Conservation (phyloP, 257 asterid genomes). For the Phtheirospermum japonicum region DNA sequence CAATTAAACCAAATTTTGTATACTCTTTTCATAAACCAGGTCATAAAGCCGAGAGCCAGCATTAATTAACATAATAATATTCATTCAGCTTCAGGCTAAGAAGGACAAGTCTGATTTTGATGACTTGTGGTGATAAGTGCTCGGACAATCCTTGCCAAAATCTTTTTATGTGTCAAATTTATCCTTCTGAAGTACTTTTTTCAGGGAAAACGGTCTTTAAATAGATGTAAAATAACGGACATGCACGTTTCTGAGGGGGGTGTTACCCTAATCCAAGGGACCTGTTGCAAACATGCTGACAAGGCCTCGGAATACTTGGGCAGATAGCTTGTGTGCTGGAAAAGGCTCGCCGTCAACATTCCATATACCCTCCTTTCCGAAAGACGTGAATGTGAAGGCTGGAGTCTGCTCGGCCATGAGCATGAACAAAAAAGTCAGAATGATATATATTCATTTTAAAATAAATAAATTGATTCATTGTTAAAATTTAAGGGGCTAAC, state of each 20-base stretch:
- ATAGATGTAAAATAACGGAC: no score
- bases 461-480: no score
- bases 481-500: no score
- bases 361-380: slow-evolving; percentile 85
- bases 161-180: neutral
- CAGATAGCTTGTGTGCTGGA: slow-evolving; percentile 80
- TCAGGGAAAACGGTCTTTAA: neutral
- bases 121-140: neutral
- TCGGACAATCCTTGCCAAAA: neutral
- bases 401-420: slow-evolving; percentile 49
- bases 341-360: slow-evolving; percentile 91
- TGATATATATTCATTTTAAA: neutral
- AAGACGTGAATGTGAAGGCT: slow-evolving; percentile 84
- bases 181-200: slow-evolving; percentile 8
- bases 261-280: slow-evolving; percentile 45
- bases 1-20: slow-evolving; percentile 5
- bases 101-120: neutral
- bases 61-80: no score
- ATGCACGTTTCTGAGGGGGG: slow-evolving; percentile 14
- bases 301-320: slow-evolving; percentile 92
- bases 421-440: slow-evolving; percentile 3
- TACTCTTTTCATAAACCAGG: neutral
- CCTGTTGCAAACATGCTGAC: slow-evolving; percentile 87
- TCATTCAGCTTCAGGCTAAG: neutral
- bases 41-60: neutral